Evolutionary conservation across 208 protist species (phyloP), one percentile per base, ranked within the genome.

Genomic region (Acanthamoeba healyi): DNA sequence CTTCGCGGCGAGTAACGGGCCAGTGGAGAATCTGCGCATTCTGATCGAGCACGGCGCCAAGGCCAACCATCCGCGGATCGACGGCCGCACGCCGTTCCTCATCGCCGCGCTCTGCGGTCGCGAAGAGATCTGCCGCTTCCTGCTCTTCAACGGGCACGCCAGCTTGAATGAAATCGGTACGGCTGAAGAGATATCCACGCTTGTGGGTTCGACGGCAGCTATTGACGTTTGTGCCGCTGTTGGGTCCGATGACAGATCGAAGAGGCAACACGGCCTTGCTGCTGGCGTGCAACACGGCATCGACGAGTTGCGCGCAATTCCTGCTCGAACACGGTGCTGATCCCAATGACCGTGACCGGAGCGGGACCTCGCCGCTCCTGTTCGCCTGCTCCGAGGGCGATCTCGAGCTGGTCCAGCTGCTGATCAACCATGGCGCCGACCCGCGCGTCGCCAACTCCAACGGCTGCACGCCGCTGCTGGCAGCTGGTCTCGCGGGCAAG

Each of bases 261-360:
- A 5, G 42, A n/a, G 46, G 46, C 38, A 84, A 38, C 74, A 38
- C 44, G 44, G 74, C 74, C 7, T 17, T 84, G 2, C 7, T 84
- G 22, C n/a, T 84, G 14, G 74, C 74, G 6, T 38, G 42, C 74
- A 84, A 34, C 14, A 58, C 74, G n/a, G 74, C n/a, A 5, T 10
- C 74, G 44, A 34, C 9, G 2, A 24, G 58, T 0, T 84, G 74
- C n/a, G 74, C 40, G 74, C 38, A 44, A 19, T 84, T 84, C 46
- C 74, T 84, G 74, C 74, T 84, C n/a, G 74, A 84, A 24, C 42
- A 56, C 38, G 74, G 74, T 4, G 74, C 74, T 44, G 74, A 84
- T 29, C 74, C 74, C 74, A 84, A 84, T 29, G 74, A 84, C 74
- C 15, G 26, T 26, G 74, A 84, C n/a, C 46, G 32, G 12, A 38